Conservation (phyloP, 2,329 filamentous ascomycete species). For the Ophiosphaerella korrae region DNA sequence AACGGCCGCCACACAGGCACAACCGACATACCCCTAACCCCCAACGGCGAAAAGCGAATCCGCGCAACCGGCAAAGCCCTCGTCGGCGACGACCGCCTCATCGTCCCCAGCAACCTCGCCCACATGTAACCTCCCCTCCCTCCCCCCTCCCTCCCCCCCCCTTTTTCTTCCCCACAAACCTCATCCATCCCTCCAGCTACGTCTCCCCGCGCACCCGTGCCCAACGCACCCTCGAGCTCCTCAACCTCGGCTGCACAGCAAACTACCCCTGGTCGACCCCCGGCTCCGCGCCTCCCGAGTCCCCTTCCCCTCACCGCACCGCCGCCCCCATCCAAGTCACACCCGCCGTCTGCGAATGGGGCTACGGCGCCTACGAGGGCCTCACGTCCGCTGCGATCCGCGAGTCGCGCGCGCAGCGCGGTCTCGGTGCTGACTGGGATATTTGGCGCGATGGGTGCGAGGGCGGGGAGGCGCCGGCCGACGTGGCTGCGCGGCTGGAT, state of each 20-base stretch:
- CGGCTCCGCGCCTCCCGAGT: slow-evolving; percentile 4
- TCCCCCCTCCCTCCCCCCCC: background rate
- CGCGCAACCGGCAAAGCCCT: slow-evolving; percentile 76
- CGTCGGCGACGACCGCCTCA: slow-evolving; percentile 81
- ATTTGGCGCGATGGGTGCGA: slow-evolving; percentile 87
- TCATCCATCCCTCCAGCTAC: slow-evolving; percentile 59
- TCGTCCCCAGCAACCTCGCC: slow-evolving; percentile 78
- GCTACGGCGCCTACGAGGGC: slow-evolving; percentile 68
- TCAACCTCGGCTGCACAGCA: slow-evolving; percentile 73
- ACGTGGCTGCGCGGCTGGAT: slow-evolving; percentile 76
- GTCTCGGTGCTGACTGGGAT: slow-evolving; percentile 70
- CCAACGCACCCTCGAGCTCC: slow-evolving; percentile 86
- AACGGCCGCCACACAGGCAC: slow-evolving; percentile 77
- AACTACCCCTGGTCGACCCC: slow-evolving; percentile 69
- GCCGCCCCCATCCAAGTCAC: slow-evolving; percentile 56
- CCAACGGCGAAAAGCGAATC: slow-evolving; percentile 67
- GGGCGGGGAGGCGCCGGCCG: slow-evolving; percentile 76
- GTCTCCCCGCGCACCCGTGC: slow-evolving; percentile 86
- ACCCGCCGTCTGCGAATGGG: slow-evolving; percentile 63
- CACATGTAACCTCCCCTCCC: slow-evolving; percentile 68
- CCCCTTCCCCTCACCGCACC: slow-evolving; percentile 35
- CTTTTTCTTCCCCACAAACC: background rate
- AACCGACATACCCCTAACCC: slow-evolving; percentile 85
- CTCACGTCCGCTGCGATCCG: slow-evolving; percentile 59
- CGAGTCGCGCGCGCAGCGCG: slow-evolving; percentile 51